Evolutionary conservation across 139 green algal genomes (phyloP).

Genomic region (Chlamydomonas incerta): DNA sequence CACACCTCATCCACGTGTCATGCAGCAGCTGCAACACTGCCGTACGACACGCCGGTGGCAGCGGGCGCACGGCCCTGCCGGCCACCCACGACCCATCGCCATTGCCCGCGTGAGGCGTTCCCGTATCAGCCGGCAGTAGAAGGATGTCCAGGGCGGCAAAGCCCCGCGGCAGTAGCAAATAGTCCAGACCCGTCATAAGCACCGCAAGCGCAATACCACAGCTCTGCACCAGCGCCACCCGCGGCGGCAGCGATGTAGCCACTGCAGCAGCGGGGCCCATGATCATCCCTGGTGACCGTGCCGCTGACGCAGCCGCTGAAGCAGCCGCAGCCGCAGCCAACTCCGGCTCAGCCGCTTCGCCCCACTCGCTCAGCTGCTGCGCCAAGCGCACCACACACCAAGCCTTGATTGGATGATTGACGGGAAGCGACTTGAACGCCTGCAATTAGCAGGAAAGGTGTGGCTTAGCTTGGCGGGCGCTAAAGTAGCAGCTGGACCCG

Average conservation of each 20-base stretch:
- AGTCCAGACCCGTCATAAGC: not conserved
- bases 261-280: not conserved
- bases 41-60: not conserved
- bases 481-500: not conserved
- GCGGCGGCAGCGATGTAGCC: not conserved
- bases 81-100: no score
- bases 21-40: not conserved
- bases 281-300: not conserved
- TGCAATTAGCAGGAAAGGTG: not conserved
- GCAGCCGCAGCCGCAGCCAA: not conserved
- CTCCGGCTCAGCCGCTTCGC: no score
- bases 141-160: no score
- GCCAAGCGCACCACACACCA: not conserved
- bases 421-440: not conserved
- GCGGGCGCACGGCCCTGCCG: not conserved
- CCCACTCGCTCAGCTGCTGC: not conserved
- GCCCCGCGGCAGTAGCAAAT: no score
- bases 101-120: no score
- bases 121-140: no score
- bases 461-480: no score
- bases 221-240: no score
- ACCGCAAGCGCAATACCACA: no score
- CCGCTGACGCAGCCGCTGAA: not conserved
- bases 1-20: not conserved
- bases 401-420: not conserved